Evolutionary conservation across 2,329 filamentous ascomycete genomes (phyloP), one percentile per base, ranked within the genome.

Genomic region (Ambrosiella cleistominuta): DNA sequence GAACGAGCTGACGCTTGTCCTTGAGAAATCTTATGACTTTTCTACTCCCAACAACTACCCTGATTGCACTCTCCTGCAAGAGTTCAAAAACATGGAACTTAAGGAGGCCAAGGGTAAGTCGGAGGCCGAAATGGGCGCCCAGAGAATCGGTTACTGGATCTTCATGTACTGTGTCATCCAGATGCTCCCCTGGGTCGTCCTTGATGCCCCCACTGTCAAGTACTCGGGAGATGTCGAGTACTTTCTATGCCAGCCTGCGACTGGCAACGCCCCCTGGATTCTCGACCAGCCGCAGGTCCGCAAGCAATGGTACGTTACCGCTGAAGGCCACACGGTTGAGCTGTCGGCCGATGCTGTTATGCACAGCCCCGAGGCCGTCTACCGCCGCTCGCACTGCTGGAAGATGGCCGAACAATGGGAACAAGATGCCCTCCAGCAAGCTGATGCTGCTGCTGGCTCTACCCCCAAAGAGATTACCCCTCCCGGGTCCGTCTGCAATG

Each of bases 1-100:
- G 56, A 80, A 91, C 60, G 88, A 96, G 65, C 76, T 90, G 49
- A 80, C 81, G 13, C 77, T 85, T 17, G 76, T 95, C 39, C 71
- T 96, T n/a, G 82, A 85, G 66, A 83, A 83, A 61, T 85, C 86
- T 0, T 90, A 90, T 70, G 95, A 95, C 63, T 78, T 81, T 50
- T 86, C 91, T 63, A 81, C 82, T 1, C 51, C 59, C 42, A 68
- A 72, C 53, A 72, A 77, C 11, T 59, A 59, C 42, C 52, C 51
- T 37, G 57, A 59, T 11, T 55, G 38, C 13, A 42, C 27, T 38
- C 89, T 91, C 67, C 68, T 90, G 38, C 74, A 80, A 4, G 77
- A 80, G 35, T 91, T 86, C 70, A 80, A 80, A 62, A 76, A 80
- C 0, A 86, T 88, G 62, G 87, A 91, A 69, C 70, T 76, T 40